A percentile compares a stretch with the other conserved stretches of the same genome.
Evolutionary conservation across 768 basidiomycete genomes (phyloP).

Genomic region (Suillus subalutaceus): DNA sequence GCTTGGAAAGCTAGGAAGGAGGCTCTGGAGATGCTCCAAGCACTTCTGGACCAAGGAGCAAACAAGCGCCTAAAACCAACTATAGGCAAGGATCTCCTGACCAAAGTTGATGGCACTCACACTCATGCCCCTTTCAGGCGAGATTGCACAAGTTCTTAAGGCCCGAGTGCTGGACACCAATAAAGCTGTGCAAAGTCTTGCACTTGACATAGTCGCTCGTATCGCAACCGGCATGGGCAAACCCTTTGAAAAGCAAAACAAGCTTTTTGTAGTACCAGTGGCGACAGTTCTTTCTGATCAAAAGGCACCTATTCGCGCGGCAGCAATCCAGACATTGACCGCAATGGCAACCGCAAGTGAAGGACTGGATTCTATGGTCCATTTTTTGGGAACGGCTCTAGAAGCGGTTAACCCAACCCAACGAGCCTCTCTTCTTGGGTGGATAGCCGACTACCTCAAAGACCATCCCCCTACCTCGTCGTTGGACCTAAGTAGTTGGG

Average conservation of each 20-base stretch:
- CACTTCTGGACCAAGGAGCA: conserved; percentile 82
- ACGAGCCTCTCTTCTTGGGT: conserved; percentile 75
- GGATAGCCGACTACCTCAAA: conserved; percentile 82
- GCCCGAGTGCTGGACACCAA: conserved; percentile 89
- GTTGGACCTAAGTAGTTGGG: conserved; percentile 75
- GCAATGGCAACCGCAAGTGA: conserved; percentile 86
- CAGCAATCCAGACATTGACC: conserved; percentile 76
- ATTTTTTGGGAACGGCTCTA: conserved; percentile 76
- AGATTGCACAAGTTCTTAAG: conserved; percentile 89
- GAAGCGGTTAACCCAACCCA: conserved; percentile 89
- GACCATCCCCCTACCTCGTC: conserved; percentile 54
- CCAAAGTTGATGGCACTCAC: not conserved
- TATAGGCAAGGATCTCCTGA: conserved; percentile 63
- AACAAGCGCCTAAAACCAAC: conserved; percentile 91
- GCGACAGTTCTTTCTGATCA: conserved; percentile 90
- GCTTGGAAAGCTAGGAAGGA: conserved; percentile 98
- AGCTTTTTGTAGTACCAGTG: conserved; percentile 75
- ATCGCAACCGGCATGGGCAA: conserved; percentile 95
- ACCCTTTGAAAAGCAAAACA: conserved; percentile 88
- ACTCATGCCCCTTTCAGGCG: conserved; percentile 52
- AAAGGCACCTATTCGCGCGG: conserved; percentile 81
- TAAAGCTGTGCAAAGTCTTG: conserved; percentile 88
- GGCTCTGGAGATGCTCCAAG: conserved; percentile 82
- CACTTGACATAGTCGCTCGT: conserved; percentile 87
- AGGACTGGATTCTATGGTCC: conserved; percentile 79